Evolutionary conservation across 495 filamentous ascomycete species (phyloP).

Genomic region (Aspergillus incahuasiensis): DNA sequence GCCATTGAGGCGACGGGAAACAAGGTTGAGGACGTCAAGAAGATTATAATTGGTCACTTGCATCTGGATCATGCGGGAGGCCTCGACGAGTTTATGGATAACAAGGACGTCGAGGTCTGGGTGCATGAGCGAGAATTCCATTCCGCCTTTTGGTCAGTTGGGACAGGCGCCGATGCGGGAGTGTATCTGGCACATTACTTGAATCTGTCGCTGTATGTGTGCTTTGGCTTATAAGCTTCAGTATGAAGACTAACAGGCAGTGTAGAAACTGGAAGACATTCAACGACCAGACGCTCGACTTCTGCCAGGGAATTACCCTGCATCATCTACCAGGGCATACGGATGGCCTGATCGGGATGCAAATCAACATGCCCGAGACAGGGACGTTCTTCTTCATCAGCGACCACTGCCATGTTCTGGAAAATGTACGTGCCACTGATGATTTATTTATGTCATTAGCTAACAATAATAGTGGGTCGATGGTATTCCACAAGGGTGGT

Average conservation of each 20-base stretch:
- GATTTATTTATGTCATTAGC: neutral
- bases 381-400: slow-evolving; percentile 12
- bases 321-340: slow-evolving; percentile 11
- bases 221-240: neutral
- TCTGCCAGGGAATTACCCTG: slow-evolving; percentile 10
- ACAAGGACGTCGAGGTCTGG: slow-evolving; percentile 11
- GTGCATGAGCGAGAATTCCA: slow-evolving; percentile 5
- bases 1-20: slow-evolving; percentile 40
- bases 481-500: slow-evolving; percentile 14
- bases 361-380: slow-evolving; percentile 12
- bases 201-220: neutral
- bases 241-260: neutral
- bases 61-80: slow-evolving; percentile 46
- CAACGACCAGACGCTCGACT: slow-evolving; percentile 3
- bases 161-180: slow-evolving; percentile 6
- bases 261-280: slow-evolving; percentile 12
- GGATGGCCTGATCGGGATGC: slow-evolving; percentile 13
- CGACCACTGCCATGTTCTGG: slow-evolving; percentile 13
- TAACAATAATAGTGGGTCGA: slow-evolving; percentile 11
- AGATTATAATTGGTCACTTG: slow-evolving; percentile 43
- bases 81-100: slow-evolving; percentile 16
- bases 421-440: slow-evolving; percentile 3
- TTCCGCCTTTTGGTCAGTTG: slow-evolving; percentile 8
- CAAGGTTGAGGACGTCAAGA: slow-evolving; percentile 40
- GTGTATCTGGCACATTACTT: slow-evolving; percentile 7